Conservation (phyloP, 495 filamentous ascomycete species). For the Xylaria sp. region DNA sequence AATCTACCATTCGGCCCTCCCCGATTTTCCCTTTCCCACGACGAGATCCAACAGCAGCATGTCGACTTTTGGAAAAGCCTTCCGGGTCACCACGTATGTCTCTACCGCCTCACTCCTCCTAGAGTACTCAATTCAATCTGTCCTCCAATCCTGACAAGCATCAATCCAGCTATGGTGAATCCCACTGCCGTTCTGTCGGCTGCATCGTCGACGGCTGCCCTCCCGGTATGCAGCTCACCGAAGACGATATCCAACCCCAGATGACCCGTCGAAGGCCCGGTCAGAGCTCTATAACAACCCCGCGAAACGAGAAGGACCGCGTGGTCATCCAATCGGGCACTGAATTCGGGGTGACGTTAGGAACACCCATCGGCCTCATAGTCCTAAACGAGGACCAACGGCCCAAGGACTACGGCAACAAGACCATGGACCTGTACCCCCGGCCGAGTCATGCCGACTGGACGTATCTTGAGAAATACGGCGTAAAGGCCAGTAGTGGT, state of each 20-base stretch:
- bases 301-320: slow-evolving; percentile 88
- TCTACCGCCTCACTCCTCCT: background rate
- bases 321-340: slow-evolving; percentile 95
- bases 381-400: slow-evolving; percentile 93
- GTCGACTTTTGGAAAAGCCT: slow-evolving; percentile 92
- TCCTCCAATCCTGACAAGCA: slow-evolving; percentile 23
- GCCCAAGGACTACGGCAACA: slow-evolving; percentile 90
- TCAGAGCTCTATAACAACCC: slow-evolving; percentile 89
- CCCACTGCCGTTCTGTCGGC: slow-evolving; percentile 88
- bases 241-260: slow-evolving; percentile 92
- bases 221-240: slow-evolving; percentile 86
- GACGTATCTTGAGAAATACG: slow-evolving; percentile 97
- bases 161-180: slow-evolving; percentile 78
- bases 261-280: slow-evolving; percentile 91
- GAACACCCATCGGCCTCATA: slow-evolving; percentile 87
- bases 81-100: slow-evolving; percentile 83
- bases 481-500: slow-evolving; percentile 90
- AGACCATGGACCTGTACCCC: slow-evolving; percentile 91
- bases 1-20: background rate
- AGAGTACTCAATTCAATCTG: background rate
- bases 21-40: background rate
- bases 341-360: slow-evolving; percentile 89
- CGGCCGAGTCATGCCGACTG: slow-evolving; percentile 94
- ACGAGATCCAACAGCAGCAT: slow-evolving; percentile 52
- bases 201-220: slow-evolving; percentile 90